Evolutionary conservation across 192 early-diverging fungal species (phyloP), one percentile per base, ranked within the genome.

Genomic region (Gamsiella multidivaricata): DNA sequence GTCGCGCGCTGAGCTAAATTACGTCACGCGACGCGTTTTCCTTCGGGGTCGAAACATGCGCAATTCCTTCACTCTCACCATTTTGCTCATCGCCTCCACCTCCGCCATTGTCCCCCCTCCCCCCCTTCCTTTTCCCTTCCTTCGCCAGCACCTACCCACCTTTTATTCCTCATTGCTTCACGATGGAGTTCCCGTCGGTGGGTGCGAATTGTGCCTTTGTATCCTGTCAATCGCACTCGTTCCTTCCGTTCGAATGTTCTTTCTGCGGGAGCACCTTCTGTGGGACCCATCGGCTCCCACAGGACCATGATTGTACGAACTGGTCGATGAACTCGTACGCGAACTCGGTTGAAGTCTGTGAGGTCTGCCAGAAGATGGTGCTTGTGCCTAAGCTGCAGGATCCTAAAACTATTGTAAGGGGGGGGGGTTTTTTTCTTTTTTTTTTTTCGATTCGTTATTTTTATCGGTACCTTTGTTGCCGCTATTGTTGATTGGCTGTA

Each of bases 181-280:
- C n/a, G n/a, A 76, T 78, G 74, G 74, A 78, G 57, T 64, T 78
- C 18, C 74, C 74, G 46, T 39, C 65, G 9, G 37, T 78, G 0
- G 74, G 74, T 15, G 74, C 52, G 0, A 32, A 78, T 45, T 78
- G 74, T 34, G 65, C 45, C 17, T 26, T 23, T 1, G 8, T 39
- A 15, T 55, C 51, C 18, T 78, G 74, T 54, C 74, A 78, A 36
- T 66, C 65, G 1, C 65, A 64, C 0, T 59, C 56, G 6, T 78
- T 78, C 37, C 54, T 78, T 0, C 74, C 74, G 6, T 78, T 64
- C 47, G 60, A 64, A 62, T 78, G 74, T 36, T 29, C 60, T 2
- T 69, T 78, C 61, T 78, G 74, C 28, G 15, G 32, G 3, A 3
- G 22, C 0, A 66, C 53, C 0, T 78, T 63, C 26, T 78, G 74